These are phyloP conservation scores for Phanerochaete carnosa DNA, from an alignment of 768 basidiomycete species.

Conservation along the genomic window DNA sequence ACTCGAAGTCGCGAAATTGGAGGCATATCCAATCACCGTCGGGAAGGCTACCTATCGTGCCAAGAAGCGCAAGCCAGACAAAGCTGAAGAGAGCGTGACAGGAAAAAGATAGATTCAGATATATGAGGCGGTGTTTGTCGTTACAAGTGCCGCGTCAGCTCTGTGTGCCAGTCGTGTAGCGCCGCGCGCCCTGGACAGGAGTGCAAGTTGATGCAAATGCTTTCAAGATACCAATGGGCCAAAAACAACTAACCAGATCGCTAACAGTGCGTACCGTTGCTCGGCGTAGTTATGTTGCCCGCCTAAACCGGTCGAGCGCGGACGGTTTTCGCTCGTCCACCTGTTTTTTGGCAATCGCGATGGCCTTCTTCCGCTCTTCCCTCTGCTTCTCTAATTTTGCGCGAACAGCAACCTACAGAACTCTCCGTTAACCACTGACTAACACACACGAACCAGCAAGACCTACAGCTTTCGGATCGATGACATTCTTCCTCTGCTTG, in stretches of 20 bases:
- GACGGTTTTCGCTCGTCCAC: constrained; percentile 26
- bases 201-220: too few relatives aligned
- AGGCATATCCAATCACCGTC: not conserved
- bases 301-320: constrained; percentile 39
- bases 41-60: not conserved
- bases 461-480: constrained; percentile 76
- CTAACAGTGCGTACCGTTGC: too few relatives aligned
- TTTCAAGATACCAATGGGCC: too few relatives aligned
- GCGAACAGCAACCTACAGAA: constrained; percentile 38
- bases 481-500: constrained; percentile 93
- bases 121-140: too few relatives aligned
- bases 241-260: too few relatives aligned
- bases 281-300: constrained; percentile 12
- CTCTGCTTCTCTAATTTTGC: constrained; percentile 36
- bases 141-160: too few relatives aligned
- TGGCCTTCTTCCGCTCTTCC: constrained; percentile 28
- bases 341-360: constrained; percentile 22
- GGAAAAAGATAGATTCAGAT: not conserved
- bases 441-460: constrained; percentile 22
- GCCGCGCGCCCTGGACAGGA: too few relatives aligned
- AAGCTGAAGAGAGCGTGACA: not conserved
- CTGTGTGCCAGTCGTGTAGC: too few relatives aligned
- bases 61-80: not conserved
- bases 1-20: constrained; percentile 3
- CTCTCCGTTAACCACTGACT: not conserved